Base-by-base conservation (phyloP, 352 stramenopile genomes). In the Phytopythium vexans region DNA sequence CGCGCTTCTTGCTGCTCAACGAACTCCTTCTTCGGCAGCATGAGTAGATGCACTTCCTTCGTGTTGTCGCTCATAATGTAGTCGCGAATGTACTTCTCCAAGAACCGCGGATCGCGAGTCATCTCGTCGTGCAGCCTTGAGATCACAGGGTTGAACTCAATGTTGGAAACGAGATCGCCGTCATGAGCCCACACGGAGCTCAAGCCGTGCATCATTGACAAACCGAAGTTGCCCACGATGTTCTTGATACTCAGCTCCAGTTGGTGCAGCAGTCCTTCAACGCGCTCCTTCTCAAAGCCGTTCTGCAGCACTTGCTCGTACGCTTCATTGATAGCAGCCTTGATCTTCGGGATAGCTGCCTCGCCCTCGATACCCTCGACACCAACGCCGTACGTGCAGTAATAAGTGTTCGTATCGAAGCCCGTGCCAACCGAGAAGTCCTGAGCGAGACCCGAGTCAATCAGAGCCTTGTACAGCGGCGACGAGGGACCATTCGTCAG, bases 241-340 rank as follows among this genome's bases (percentile, higher is more conserved):
- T 94, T 82, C 55, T 94, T 94, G n/a, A 86, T 64, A 56, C 76
- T 88, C 49, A 94, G 60, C 56, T 94, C 84, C 27, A 94, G 59
- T 59, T 94, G 84, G 48, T 94, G 84, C 37, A 94, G 58, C 60
- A 94, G 41, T 6, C 75, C 82, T 6, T 81, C 70, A 16, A 94
- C 82, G 31, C 79, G 73, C 55, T 89, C 77, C 12, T 72, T 64
- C 15, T 94, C 80, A 55, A 94, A 94, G 5, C 84, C 84, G 15
- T 89, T 65, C 37, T 66, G 55, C 8, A 89, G 55, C 27, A 94
- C 84, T 14, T 74, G 64, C 3, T 67, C 53, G 47, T 86, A 74
- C 16, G 77, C 70, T 0, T 74, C 38, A n/a, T 76, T 36, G 10
- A 92, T 72, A 8, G 82, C 76, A 27, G 70, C 61, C 44, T 88